Percentiles rank a stretch among this genome's conserved stretches.
These are phyloP conservation scores for Hondaea fermentalgiana DNA, from an alignment of 108 stramenopile genomes.

Conservation along the genomic window DNA sequence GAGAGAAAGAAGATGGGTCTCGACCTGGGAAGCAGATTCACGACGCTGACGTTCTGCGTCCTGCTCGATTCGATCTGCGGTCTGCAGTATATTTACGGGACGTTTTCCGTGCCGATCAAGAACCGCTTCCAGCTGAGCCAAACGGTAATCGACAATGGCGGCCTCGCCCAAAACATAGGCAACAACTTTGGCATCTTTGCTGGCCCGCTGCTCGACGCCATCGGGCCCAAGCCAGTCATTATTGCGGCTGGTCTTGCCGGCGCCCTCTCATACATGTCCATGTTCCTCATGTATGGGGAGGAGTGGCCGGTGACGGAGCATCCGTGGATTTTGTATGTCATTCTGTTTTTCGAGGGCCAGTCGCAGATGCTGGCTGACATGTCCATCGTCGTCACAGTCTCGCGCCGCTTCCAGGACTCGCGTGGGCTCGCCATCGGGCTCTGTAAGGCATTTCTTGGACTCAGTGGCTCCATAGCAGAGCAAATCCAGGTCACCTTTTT, in stretches of 20 bases:
- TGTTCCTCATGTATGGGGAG: neutral
- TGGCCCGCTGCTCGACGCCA: neutral
- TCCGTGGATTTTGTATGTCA: neutral
- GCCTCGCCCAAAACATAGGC: neutral
- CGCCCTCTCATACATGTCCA: neutral
- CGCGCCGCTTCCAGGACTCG: neutral
- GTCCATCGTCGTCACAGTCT: neutral
- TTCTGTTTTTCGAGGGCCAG: neutral
- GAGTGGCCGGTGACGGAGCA: neutral
- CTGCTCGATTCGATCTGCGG: neutral
- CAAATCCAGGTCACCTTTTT: neutral
- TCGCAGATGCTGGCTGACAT: neutral
- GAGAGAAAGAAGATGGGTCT: neutral
- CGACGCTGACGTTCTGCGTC: slow-evolving; percentile 6
- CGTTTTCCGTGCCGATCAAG: neutral
- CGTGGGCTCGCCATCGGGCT: neutral
- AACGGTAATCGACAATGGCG: neutral
- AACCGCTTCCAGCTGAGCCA: slow-evolving; percentile 8
- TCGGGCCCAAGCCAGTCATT: neutral
- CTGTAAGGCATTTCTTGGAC: neutral
- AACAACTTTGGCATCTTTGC: neutral
- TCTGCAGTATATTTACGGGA: neutral
- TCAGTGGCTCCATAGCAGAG: neutral
- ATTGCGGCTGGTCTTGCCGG: neutral
- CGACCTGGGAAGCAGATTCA: neutral